These are phyloP conservation scores for Nitzschia sp. DNA, from an alignment of 108 stramenopile genomes.

Conservation along the genomic window DNA sequence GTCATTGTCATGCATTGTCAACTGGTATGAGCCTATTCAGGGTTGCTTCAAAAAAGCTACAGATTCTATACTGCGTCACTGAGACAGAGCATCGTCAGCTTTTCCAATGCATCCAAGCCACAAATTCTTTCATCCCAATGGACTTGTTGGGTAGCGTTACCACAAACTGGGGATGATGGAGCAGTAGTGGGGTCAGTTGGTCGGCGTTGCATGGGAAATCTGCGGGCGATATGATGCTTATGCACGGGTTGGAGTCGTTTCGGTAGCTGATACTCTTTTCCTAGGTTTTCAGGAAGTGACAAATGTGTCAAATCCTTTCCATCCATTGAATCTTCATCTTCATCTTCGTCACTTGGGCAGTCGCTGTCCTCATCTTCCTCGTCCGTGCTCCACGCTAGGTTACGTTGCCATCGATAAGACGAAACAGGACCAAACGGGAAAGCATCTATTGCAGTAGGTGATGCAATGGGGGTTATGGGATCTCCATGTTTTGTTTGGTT, in stretches of 20 bases:
- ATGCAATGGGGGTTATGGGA: too few relatives aligned
- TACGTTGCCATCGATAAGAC: too few relatives aligned
- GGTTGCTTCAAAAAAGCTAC: too few relatives aligned
- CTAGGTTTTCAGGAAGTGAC: conserved; percentile 15
- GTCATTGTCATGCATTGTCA: too few relatives aligned
- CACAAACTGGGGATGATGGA: conserved; percentile 2
- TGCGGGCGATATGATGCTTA: too few relatives aligned
- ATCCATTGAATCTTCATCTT: too few relatives aligned
- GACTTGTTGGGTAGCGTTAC: conserved; percentile 18
- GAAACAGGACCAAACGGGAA: too few relatives aligned
- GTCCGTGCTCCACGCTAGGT: not conserved
- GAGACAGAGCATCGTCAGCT: conserved; percentile 11
- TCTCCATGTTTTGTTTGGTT: too few relatives aligned
- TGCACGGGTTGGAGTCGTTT: too few relatives aligned
- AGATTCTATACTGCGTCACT: not conserved
- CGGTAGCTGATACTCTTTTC: conserved; percentile 6
- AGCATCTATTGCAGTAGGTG: too few relatives aligned
- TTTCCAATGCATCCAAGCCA: conserved; percentile 9
- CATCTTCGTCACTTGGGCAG: conserved; percentile 1
- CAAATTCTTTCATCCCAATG: conserved; percentile 27
- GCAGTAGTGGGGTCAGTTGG: not conserved
- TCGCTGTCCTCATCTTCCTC: conserved; percentile 16
- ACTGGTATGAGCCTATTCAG: too few relatives aligned
- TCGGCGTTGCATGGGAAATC: not conserved
- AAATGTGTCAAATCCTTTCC: not conserved